Evolutionary conservation across 2,329 filamentous ascomycete species (phyloP).

Genomic region (Ceratocystis cubensis): DNA sequence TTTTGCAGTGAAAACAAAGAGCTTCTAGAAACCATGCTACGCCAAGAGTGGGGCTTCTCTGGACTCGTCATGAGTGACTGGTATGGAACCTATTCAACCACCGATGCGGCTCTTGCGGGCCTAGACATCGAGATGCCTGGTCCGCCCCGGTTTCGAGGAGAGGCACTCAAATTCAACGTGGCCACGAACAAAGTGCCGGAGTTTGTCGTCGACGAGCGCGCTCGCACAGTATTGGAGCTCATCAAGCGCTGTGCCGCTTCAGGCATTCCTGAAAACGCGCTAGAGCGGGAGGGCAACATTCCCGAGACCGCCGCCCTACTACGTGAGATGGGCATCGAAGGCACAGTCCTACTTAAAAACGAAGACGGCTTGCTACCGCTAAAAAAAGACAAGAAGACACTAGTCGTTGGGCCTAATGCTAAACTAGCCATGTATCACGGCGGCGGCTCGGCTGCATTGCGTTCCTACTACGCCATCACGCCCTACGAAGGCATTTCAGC

Average conservation of each 20-base stretch:
- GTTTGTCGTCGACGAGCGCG: conserved; percentile 45
- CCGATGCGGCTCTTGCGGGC: conserved; percentile 38
- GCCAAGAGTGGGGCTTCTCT: conserved; percentile 46
- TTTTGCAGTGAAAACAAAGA: conserved; percentile 43
- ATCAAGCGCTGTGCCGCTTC: conserved; percentile 44
- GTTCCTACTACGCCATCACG: conserved; percentile 55
- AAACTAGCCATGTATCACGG: conserved; percentile 47
- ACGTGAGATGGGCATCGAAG: conserved; percentile 53
- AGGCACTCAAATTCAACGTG: conserved; percentile 39
- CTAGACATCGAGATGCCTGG: conserved; percentile 51
- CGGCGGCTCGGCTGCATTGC: conserved; percentile 50
- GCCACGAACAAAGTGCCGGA: conserved; percentile 44
- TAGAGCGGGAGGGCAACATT: conserved; percentile 44
- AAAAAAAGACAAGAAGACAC: conserved; percentile 47
- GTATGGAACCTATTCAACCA: conserved; percentile 45
- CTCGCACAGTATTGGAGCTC: conserved; percentile 45
- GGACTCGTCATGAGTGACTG: conserved; percentile 49
- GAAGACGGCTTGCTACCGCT: conserved; percentile 50
- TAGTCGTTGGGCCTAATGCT: conserved; percentile 46
- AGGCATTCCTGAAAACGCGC: conserved; percentile 42
- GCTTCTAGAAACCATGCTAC: conserved; percentile 39
- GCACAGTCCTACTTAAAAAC: conserved; percentile 64
- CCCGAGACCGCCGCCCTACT: conserved; percentile 51
- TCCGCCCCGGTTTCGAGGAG: conserved; percentile 39
- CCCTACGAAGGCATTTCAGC: conserved; percentile 57